A percentile compares a stretch with the other conserved stretches of the same genome.
Conservation (phyloP, 2,329 filamentous ascomycete genomes). For the Trichophyton benhamiae region DNA sequence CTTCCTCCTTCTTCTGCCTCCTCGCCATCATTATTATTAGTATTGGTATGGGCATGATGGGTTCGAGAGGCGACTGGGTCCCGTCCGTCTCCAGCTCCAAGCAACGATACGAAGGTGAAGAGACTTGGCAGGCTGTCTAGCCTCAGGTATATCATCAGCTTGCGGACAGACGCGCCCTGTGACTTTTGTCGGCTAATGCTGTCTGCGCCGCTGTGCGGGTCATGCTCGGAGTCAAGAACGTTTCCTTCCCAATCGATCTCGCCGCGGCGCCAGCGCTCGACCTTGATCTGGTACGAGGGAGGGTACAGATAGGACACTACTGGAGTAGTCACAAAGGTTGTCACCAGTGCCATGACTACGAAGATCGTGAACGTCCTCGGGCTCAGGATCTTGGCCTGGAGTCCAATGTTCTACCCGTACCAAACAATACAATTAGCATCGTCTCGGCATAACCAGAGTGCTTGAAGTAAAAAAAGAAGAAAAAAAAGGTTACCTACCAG, state of each 20-base stretch:
- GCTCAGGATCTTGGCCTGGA: slow-evolving; percentile 71
- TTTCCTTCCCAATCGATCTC: slow-evolving; percentile 83
- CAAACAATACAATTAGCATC: not conserved
- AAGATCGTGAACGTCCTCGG: slow-evolving; percentile 81
- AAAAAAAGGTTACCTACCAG: slow-evolving; percentile 45
- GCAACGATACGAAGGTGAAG: slow-evolving; percentile 68
- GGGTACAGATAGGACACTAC: slow-evolving; percentile 64
- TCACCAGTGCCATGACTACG: slow-evolving; percentile 83
- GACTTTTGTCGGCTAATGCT: slow-evolving; percentile 35
- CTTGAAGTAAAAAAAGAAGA: not conserved
- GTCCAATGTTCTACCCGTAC: slow-evolving; percentile 54
- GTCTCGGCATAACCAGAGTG: not conserved
- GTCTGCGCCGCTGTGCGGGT: slow-evolving; percentile 34
- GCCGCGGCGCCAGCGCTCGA: slow-evolving; percentile 63
- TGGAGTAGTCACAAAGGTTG: slow-evolving; percentile 73
- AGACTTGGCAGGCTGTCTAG: slow-evolving; percentile 73
- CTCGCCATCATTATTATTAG: not conserved
- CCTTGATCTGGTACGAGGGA: slow-evolving; percentile 60
- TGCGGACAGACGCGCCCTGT: slow-evolving; percentile 43
- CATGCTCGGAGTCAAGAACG: slow-evolving; percentile 28
- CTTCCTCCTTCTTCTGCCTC: slow-evolving; percentile 13
- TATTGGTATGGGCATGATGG: slow-evolving; percentile 21
- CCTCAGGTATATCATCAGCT: slow-evolving; percentile 67
- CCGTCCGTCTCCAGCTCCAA: slow-evolving; percentile 45
- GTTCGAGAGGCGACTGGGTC: slow-evolving; percentile 22